Conservation (phyloP, 805 yeast species). For the Ogataea ganodermae region DNA sequence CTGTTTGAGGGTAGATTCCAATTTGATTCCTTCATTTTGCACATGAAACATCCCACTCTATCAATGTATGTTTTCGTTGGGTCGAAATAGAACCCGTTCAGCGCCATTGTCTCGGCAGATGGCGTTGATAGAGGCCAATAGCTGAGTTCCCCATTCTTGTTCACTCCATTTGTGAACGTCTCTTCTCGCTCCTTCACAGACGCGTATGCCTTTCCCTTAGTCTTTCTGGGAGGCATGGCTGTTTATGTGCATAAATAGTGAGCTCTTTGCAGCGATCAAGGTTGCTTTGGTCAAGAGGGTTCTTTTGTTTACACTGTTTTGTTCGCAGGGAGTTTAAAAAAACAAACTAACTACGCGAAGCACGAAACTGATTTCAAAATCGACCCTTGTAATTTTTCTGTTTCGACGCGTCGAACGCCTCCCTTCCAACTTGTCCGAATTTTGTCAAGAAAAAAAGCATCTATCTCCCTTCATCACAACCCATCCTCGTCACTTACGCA, state of each 20-base stretch:
- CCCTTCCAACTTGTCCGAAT: neutral
- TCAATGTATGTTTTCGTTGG: slow-evolving; percentile 50
- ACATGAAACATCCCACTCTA: slow-evolving; percentile 59
- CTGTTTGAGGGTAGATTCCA: slow-evolving; percentile 42
- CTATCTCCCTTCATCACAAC: too few species aligned
- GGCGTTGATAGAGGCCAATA: slow-evolving; percentile 36
- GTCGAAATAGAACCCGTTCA: slow-evolving; percentile 61
- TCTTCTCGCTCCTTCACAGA: slow-evolving; percentile 24
- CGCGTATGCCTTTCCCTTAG: slow-evolving; percentile 7
- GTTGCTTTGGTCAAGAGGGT: neutral
- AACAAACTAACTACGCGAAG: slow-evolving; percentile 1
- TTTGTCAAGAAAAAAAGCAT: neutral
- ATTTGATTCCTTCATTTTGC: slow-evolving; percentile 55
- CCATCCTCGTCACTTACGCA: too few species aligned
- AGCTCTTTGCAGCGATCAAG: neutral
- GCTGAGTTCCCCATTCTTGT: slow-evolving; percentile 25
- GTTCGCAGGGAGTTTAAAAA: too few species aligned
- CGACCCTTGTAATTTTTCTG: neutral
- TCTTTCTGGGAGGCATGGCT: slow-evolving; percentile 12
- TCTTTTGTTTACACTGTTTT: slow-evolving; percentile 3
- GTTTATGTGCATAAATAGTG: neutral
- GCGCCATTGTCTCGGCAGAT: slow-evolving; percentile 41
- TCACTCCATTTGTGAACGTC: slow-evolving; percentile 21
- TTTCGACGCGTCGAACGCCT: neutral
- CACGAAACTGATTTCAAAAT: neutral